A percentile compares a stretch with the other conserved stretches of the same genome.
Conservation (phyloP, 306 rosid genomes). For the Rosa lucieae region DNA sequence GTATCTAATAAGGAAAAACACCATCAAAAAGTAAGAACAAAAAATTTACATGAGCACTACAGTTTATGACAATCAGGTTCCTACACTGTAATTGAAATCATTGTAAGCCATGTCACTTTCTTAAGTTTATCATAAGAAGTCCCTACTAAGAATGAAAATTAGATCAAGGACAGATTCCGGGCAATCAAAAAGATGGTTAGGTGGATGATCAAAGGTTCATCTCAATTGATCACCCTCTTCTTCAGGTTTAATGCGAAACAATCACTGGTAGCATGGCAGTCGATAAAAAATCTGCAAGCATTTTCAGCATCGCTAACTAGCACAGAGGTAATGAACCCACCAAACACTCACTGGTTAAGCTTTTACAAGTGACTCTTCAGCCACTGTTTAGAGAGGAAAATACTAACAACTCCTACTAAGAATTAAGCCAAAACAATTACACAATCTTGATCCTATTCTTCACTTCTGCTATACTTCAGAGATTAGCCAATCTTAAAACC, state of each 20-base stretch:
- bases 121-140: background rate
- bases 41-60: background rate
- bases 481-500: background rate
- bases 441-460: background rate
- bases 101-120: background rate
- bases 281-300: background rate
- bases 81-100: background rate
- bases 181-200: background rate
- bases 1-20: background rate
- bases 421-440: background rate
- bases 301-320: background rate
- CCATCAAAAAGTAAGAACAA: background rate
- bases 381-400: too few species aligned
- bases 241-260: background rate
- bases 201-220: background rate
- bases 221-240: conserved; percentile 4
- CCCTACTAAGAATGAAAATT: background rate
- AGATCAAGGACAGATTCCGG: background rate
- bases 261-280: background rate
- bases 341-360: background rate
- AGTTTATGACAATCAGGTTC: background rate
- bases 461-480: background rate
- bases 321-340: background rate
- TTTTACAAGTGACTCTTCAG: background rate
- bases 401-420: background rate